These are phyloP conservation scores for Acanthamoeba sp. DNA, from an alignment of 208 protist genomes.

Conservation along the genomic window DNA sequence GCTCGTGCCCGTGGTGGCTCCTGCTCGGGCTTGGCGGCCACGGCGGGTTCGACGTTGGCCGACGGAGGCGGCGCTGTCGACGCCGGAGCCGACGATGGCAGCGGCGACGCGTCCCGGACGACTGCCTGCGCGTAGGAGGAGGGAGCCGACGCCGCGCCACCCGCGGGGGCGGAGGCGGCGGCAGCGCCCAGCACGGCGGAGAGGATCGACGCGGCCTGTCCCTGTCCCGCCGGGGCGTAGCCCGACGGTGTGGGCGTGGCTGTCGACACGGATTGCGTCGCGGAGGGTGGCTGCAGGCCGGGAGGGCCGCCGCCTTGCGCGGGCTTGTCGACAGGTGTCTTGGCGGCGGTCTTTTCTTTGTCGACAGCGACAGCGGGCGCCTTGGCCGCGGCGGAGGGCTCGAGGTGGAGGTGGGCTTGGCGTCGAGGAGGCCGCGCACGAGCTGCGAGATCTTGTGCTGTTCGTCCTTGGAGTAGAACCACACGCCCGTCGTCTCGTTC, in stretches of 20 bases:
- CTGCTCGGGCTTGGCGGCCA: not conserved
- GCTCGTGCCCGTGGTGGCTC: not conserved
- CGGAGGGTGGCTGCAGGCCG: not conserved
- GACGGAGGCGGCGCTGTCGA: not conserved
- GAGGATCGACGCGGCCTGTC: not conserved
- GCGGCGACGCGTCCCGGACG: not conserved
- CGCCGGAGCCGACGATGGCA: not conserved
- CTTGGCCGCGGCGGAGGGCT: no score
- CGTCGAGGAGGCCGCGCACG: not conserved
- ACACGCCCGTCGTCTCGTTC: slow-evolving; percentile 38
- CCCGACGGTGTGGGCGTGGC: not conserved
- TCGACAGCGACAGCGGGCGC: no score
- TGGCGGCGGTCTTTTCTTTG: not conserved
- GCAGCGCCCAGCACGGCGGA: not conserved
- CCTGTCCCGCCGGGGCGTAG: no score
- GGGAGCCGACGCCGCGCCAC: not conserved
- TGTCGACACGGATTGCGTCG: not conserved
- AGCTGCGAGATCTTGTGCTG: slow-evolving; percentile 39
- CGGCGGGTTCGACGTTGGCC: not conserved
- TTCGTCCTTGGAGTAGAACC: slow-evolving; percentile 56
- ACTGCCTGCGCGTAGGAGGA: slow-evolving; percentile 7
- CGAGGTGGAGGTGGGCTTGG: not conserved
- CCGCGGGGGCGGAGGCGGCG: not conserved
- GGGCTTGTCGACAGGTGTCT: not conserved
- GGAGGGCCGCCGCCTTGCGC: not conserved